Evolutionary conservation across 768 basidiomycete species (phyloP), one percentile per base, ranked within the genome.

Genomic region (Leccinum boreale): DNA sequence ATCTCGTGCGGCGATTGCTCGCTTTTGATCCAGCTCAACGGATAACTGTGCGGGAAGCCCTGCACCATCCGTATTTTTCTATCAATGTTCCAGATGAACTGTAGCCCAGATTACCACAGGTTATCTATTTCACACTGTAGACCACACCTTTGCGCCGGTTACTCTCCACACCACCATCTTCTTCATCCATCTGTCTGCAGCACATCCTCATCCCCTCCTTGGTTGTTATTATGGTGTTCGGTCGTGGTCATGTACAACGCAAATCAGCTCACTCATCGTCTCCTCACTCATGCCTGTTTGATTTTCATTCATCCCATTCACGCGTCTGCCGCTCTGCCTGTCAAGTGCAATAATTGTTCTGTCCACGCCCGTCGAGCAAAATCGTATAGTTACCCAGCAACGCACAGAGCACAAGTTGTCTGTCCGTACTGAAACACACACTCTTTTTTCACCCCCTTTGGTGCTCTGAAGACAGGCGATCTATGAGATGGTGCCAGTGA

Each of bases 21-120:
- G 86, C 87, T 52, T 97, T 95, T 72, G 95, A 98, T 73, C 94
- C 95, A 33, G 81, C 83, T 2, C 85, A 90, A 64, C 86, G 95
- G 70, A 88, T 95, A 66, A 87, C 88, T 36, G 95, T 98, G 49
- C 83, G 85, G 70, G 88, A 92, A 29, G 95, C 95, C 19, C 82
- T 97, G 58, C 81, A 83, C 52, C 95, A 97, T 67, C 90, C 89
- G 4, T 98, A 94, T 74, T 93, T 95, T 70, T 78, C 82, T 52
- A 70, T 87, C 68, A 78, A 76, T 70, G 83, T 90, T 61, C 79
- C 87, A 42, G 77, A 83, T 59, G 89, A 91, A 76, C 76, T 85
- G 74, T 91, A 79, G 73, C 74, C 65, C 67, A 65, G 33, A 61
- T 65, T 70, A 70, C 59, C 68, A 62, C 64, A 59, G 52, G 58